Percentiles rank a stretch among this genome's conserved stretches.
Evolutionary conservation across 257 asterid genomes (phyloP).

Genomic region (Solanum habrochaites): DNA sequence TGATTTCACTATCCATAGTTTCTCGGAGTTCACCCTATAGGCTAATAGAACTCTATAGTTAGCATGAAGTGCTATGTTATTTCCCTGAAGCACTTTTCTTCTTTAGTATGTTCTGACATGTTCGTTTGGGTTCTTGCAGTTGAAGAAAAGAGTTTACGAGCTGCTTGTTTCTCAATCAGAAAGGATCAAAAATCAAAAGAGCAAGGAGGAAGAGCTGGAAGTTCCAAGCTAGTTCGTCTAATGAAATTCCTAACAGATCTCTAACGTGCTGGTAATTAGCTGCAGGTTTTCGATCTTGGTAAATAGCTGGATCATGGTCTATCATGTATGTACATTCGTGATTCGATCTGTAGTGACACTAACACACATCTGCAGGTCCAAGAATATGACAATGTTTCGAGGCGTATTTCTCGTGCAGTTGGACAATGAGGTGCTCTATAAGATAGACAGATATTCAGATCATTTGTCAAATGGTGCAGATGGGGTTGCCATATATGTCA

Average conservation of each 20-base stretch:
- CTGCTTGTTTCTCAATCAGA: conserved; percentile 53
- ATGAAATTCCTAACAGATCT: background rate
- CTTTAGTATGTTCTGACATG: background rate
- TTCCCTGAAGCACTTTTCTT: background rate
- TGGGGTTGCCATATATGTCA: background rate
- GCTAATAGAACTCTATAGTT: background rate
- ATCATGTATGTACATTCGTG: background rate
- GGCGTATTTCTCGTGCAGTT: background rate
- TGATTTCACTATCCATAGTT: background rate
- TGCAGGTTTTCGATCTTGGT: background rate
- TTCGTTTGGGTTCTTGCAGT: conserved; percentile 26
- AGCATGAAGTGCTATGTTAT: background rate
- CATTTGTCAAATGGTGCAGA: background rate
- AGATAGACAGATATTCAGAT: background rate
- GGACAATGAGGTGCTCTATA: background rate
- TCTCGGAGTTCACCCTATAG: background rate
- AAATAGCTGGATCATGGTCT: background rate
- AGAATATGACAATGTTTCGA: background rate
- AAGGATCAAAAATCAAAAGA: conserved; percentile 25
- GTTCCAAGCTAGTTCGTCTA: background rate
- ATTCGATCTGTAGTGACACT: background rate
- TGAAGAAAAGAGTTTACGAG: conserved; percentile 61
- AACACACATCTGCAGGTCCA: background rate
- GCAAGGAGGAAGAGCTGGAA: conserved; percentile 24
- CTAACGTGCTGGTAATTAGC: background rate